Evolutionary conservation across 1,139 yeast genomes (phyloP), one percentile per base, ranked within the genome.

Genomic region (Candida sp.): DNA sequence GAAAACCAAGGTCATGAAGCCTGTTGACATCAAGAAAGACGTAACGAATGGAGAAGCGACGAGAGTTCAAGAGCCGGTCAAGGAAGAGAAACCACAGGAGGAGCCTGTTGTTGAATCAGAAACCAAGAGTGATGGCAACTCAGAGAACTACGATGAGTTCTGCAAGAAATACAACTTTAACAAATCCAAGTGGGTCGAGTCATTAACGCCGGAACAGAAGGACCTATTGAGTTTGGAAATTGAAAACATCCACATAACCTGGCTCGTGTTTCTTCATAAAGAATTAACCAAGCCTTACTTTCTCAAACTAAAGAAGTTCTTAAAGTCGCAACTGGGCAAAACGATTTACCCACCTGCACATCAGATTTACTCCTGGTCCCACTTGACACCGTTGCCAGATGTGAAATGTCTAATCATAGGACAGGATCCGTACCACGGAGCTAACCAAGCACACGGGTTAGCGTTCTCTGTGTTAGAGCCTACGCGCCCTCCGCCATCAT

Each of bases 371-470:
- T 89, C 98, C 0, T 94, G 99, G 98, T 87, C 96, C 2, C 82
- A 92, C 44, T 77, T 86, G 33, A 91, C 98, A 0, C 97, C 98
- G 0, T 74, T 94, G 34, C 77, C 84, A 5, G 68, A 80, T 1
- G 88, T 93, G 31, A 86, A 85, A 62, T 96, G 96, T 33, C 80
- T 94, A 3, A 78, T 96, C 17, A 74, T 96, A 43, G 99, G 99
- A 1, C 99, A 94, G 67, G 99, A 94, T 66, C 99, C 99, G 0
- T 94, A 94, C 65, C 99, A 96, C 67, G 92, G 92, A 64, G 70
- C 69, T 59, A 89, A 90, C 63, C 99, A 94, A 67, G 99, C 99
- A 0, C 99, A 94, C 63, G 99, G 99, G 0, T 74, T 94, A 30
- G 98, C 99, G 4, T 94, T 94, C 62, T 88, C 96, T 9, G 99